phyloP scores from a whole-genome alignment of 495 filamentous ascomycete species.

The Penicillium odoratum region DNA sequence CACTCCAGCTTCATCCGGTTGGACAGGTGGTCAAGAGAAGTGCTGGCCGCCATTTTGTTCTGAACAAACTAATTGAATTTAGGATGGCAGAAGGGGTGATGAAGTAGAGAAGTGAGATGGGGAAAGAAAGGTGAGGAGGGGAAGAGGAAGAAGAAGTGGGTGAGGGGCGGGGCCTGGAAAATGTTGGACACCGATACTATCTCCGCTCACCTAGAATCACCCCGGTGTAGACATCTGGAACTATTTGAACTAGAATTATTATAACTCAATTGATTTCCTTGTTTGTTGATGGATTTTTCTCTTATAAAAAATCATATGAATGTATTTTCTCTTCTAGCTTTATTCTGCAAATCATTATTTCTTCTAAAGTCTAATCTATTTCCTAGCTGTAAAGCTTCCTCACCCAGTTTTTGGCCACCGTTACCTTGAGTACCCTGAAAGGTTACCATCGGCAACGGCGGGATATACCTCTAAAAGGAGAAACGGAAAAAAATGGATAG shows the following conservation, averaged over 20 bases:
- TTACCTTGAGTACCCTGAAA: not conserved
- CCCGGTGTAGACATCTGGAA: slow-evolving; percentile 13
- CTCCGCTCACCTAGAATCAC: slow-evolving; percentile 18
- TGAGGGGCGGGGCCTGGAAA: slow-evolving; percentile 39
- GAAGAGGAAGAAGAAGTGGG: slow-evolving; percentile 26
- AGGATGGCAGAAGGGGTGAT: slow-evolving; percentile 11
- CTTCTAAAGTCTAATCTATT: not conserved
- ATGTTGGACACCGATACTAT: slow-evolving; percentile 40
- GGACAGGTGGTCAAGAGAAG: slow-evolving; percentile 76
- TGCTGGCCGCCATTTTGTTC: slow-evolving; percentile 47
- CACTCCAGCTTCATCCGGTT: slow-evolving; percentile 87
- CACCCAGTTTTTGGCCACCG: not conserved
- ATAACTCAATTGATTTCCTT: not conserved
- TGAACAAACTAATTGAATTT: slow-evolving; percentile 20
- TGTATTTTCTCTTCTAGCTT: no score
- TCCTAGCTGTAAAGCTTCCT: not conserved
- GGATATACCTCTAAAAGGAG: slow-evolving; percentile 5
- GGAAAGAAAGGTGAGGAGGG: slow-evolving; percentile 20
- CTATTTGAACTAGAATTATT: not conserved
- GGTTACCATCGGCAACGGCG: slow-evolving; percentile 9
- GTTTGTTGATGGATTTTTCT: not conserved
- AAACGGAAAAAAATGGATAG: slow-evolving; percentile 4
- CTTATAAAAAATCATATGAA: not conserved
- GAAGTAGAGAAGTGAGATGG: slow-evolving; percentile 21
- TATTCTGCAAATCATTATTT: no score